phyloP scores from a whole-genome alignment of 2,329 filamentous ascomycete genomes.

The Alternaria viburni region DNA sequence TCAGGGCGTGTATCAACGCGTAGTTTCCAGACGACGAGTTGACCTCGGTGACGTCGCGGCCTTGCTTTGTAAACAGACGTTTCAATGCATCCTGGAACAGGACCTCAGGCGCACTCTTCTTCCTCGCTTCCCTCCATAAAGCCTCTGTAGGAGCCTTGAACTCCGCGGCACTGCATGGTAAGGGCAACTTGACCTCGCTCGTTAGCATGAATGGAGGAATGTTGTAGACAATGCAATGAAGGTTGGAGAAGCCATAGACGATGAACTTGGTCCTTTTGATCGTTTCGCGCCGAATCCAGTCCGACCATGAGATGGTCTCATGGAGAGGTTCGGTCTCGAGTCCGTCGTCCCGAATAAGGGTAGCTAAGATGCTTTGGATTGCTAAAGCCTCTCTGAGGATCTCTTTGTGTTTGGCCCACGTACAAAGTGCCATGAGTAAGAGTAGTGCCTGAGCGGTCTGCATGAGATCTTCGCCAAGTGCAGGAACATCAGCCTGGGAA shows the following conservation, averaged over 20 bases:
- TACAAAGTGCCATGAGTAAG: conserved; percentile 65
- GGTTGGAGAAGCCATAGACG: conserved; percentile 64
- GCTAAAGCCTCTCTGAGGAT: conserved; percentile 64
- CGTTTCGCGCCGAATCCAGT: conserved; percentile 62
- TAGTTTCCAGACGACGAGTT: conserved; percentile 64
- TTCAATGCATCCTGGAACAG: conserved; percentile 44
- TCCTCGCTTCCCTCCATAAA: conserved; percentile 55
- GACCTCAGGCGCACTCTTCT: conserved; percentile 28
- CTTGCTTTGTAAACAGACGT: conserved; percentile 42
- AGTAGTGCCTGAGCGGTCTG: conserved; percentile 71
- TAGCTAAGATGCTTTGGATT: conserved; percentile 63
- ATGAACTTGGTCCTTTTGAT: conserved; percentile 62
- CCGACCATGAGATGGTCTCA: conserved; percentile 60
- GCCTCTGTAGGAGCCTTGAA: conserved; percentile 61
- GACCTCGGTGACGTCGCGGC: conserved; percentile 39
- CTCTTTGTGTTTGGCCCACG: conserved; percentile 65
- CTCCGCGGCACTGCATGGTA: conserved; percentile 61
- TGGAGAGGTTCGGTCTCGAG: conserved; percentile 61
- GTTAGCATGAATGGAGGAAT: conserved; percentile 65
- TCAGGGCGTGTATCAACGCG: conserved; percentile 72
- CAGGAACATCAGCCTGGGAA: conserved; percentile 23
- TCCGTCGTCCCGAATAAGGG: conserved; percentile 62
- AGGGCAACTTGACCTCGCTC: conserved; percentile 59
- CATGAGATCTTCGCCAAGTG: conserved; percentile 51
- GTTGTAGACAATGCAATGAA: conserved; percentile 68